Base-by-base conservation (phyloP, 495 filamentous ascomycete genomes). In the Penicillium malachiteum region DNA sequence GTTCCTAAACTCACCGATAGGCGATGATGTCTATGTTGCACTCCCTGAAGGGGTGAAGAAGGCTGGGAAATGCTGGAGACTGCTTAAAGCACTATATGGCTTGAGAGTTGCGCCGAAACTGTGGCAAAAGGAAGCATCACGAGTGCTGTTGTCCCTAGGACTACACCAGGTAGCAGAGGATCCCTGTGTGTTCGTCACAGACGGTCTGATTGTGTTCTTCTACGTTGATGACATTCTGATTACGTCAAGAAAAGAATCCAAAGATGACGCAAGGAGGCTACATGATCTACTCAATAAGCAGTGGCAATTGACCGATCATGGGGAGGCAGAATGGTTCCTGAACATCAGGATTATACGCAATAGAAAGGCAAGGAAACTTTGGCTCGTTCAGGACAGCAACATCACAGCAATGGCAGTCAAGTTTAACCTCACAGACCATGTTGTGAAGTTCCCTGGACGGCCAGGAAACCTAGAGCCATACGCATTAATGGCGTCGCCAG, bases 31-130 rank as follows among this genome's bases (percentile, higher is more conserved):
- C 0, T 57, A 61, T 17, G 38, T 39, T 0, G 2, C 13, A 16
- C 48, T 58, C 26, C 56, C 56, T 10, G 31, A 50, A 37, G 54
- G 53, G 2, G 49, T 55, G 21, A 3, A 31, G 10, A 14, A 11
- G 9, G 13, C 10, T 21, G 45, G 53, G 5, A 55, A 11, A 37
- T 41, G 35, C 11, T 55, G 32, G 53, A 40, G 34, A 35, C 53
- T 55, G 3, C 3, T 6, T 2, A 45, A 46, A 46, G 66, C 64
- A 2, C 32, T 69, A 21, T 69, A 69, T 52, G 66, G 63, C 10
- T 52, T 69, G 3, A 33, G 64, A n/a, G 49, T 54, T 38, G 61
- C 66, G n/a, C 58, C 58, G 31, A 33, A 45, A 1, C 50, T 71
- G 12, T 71, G 56, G 61, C 55, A 67, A 32, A 35, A 57, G n/a